Evolutionary conservation across 2,329 filamentous ascomycete genomes (phyloP), one percentile per base, ranked within the genome.

Genomic region (Microdochium nivale): DNA sequence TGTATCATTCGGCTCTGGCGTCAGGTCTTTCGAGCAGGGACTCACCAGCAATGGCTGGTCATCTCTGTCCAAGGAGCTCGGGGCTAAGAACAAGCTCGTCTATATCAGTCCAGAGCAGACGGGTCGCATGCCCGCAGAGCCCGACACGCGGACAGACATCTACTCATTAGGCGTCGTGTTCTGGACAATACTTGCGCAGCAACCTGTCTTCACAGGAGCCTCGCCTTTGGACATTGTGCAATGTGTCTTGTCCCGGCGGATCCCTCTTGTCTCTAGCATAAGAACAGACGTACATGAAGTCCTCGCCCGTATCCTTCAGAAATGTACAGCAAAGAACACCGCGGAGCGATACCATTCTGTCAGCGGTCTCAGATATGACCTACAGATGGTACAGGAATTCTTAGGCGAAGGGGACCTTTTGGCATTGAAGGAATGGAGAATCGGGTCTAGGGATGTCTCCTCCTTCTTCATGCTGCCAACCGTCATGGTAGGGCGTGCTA

Each of bases 61-160:
- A 11, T 80, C 80, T 1, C 71, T 96, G 10, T 92, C 88, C 13
- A 86, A 87, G 54, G 88, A 96, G 65, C 70, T 90, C 8, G 91
- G 91, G 2, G 88, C 90, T 40, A 90, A 90, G 69, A 86, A 91
- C 63, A 96, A 95, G 68, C 75, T 97, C 21, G 83, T 91, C 49
- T 96, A 90, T 64, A 95, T 96, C 64, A 92, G 90, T 47, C 91
- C 92, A 0, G 92, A 97, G 65, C 92, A 96, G 72, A 96, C 92
- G 2, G 92, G 92, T 14, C 84, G 92, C 21, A 87, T 96, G 79
- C 88, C 90, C 2, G 90, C 88, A 3, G 91, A 96, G 66, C 92
- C 92, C 1, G 92, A 96, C 68, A 88, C 81, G 44, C 81, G 92
- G 40, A 96, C 92, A 16, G 92, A 97, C 67, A 95, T 96, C 30